A percentile compares a stretch with the other conserved stretches of the same genome.
Evolutionary conservation across 768 basidiomycete species (phyloP).

Genomic region (Pulveroboletus sp.): DNA sequence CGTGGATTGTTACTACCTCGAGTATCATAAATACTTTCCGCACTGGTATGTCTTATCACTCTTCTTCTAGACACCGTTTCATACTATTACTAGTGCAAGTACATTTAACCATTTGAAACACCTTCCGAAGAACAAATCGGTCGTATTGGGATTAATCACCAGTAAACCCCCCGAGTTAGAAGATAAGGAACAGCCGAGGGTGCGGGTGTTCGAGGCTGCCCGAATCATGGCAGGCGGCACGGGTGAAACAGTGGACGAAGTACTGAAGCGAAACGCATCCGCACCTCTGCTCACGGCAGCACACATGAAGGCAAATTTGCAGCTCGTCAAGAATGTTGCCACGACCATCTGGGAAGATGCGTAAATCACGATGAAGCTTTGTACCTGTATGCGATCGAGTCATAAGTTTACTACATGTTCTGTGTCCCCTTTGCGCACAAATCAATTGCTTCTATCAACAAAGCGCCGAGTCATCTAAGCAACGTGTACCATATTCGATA

Average conservation of each 20-base stretch:
- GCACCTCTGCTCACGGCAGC: slow-evolving; percentile 37
- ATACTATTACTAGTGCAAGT: slow-evolving; percentile 3
- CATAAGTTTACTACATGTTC: not conserved
- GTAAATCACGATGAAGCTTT: not conserved
- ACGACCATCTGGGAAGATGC: slow-evolving; percentile 33
- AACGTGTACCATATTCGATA: not conserved
- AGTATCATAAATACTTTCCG: slow-evolving; percentile 49
- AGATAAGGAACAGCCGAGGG: slow-evolving; percentile 37
- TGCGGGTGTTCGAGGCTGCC: slow-evolving; percentile 43
- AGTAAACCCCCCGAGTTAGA: slow-evolving; percentile 45
- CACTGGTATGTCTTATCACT: slow-evolving; percentile 30
- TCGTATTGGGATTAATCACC: slow-evolving; percentile 44
- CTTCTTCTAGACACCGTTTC: not conserved
- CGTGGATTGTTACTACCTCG: slow-evolving; percentile 45
- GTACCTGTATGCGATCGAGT: not conserved
- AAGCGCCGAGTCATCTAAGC: not conserved
- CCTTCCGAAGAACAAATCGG: slow-evolving; percentile 35
- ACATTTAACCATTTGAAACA: slow-evolving; percentile 32
- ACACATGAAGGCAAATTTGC: slow-evolving; percentile 31
- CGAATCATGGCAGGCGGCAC: slow-evolving; percentile 38
- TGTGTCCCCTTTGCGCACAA: too few relatives aligned
- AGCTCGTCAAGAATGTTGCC: slow-evolving; percentile 35
- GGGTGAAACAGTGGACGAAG: slow-evolving; percentile 37
- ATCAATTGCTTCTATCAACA: not conserved
- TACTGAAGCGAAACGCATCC: slow-evolving; percentile 36